These are phyloP conservation scores for Leccinum barrowsii DNA, from an alignment of 768 basidiomycete species.

Conservation along the genomic window DNA sequence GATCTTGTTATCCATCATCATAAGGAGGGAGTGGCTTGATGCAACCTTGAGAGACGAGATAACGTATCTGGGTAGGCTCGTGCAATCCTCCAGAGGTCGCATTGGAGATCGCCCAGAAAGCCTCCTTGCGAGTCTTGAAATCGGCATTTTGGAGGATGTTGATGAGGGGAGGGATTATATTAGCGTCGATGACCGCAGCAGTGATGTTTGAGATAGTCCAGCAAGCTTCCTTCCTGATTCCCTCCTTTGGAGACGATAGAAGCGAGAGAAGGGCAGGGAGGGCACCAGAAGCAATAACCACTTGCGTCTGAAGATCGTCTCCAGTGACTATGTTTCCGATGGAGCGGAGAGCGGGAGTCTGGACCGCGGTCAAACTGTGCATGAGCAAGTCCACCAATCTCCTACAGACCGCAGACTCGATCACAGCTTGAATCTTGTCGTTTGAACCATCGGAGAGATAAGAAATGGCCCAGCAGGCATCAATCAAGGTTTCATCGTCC, in stretches of 20 bases:
- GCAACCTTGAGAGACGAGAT: constrained; percentile 95
- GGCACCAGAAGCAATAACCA: constrained; percentile 96
- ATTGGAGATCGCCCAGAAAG: constrained; percentile 99
- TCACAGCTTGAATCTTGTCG: constrained; percentile 99
- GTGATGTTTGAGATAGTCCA: constrained; percentile 99
- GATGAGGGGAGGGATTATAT: constrained; percentile 96
- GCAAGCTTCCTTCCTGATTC: constrained; percentile 98
- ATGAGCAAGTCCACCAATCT: constrained; percentile 96
- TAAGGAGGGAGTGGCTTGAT: constrained; percentile 93
- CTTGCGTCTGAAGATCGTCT: constrained; percentile 98
- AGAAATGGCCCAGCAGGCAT: constrained; percentile 99
- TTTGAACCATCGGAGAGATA: constrained; percentile 98
- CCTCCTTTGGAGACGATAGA: constrained; percentile 95
- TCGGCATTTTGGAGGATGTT: constrained; percentile 97
- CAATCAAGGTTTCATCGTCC: constrained; percentile 98
- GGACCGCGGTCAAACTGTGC: constrained; percentile 92
- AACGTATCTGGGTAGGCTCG: constrained; percentile 95
- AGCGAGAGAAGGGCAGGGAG: constrained; percentile 91
- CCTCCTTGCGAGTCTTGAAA: constrained; percentile 99
- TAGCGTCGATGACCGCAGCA: constrained; percentile 94
- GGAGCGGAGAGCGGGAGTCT: constrained; percentile 96
- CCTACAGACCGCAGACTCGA: constrained; percentile 96
- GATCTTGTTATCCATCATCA: constrained; percentile 99
- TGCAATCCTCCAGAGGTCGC: constrained; percentile 97
- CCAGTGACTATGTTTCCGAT: constrained; percentile 99